Evolutionary conservation across 2,329 filamentous ascomycete genomes (phyloP).

Genomic region (Metarhizium rileyi): DNA sequence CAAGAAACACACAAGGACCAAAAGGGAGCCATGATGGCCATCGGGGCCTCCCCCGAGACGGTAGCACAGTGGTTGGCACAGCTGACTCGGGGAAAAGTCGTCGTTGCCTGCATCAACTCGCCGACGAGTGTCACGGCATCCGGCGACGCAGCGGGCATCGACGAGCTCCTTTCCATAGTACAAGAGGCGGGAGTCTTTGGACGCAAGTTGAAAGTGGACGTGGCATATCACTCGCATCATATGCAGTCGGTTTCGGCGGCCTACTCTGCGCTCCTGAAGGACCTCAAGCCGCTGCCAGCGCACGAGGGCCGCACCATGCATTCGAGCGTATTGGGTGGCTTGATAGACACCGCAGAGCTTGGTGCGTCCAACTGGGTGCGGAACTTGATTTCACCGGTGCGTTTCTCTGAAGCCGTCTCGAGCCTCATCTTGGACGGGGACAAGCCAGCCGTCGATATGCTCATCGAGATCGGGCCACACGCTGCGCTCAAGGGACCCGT

Average conservation of each 20-base stretch:
- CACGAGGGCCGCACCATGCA: neutral
- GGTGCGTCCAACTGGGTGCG: neutral
- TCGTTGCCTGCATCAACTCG: conserved; percentile 16
- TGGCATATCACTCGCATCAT: conserved; percentile 15
- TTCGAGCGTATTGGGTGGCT: neutral
- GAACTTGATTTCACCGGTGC: neutral
- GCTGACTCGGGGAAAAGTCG: neutral
- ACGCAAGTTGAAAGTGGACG: conserved; percentile 12
- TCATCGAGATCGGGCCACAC: conserved; percentile 26
- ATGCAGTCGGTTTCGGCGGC: conserved; percentile 24
- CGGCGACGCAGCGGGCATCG: conserved; percentile 10
- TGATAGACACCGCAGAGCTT: neutral
- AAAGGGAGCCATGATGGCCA: conserved; percentile 22
- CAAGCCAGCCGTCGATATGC: conserved; percentile 1
- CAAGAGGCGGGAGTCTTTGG: conserved; percentile 10
- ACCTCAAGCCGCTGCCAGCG: neutral
- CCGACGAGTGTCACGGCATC: conserved; percentile 16
- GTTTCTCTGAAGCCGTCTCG: neutral
- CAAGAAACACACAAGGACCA: neutral
- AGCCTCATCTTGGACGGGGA: neutral
- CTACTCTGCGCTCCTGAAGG: conserved; percentile 23
- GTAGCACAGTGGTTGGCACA: conserved; percentile 1
- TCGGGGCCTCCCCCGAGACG: conserved; percentile 9
- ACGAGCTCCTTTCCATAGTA: conserved; percentile 9
- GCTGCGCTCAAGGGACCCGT: conserved; percentile 31